phyloP scores from a whole-genome alignment of 2,329 filamentous ascomycete genomes.

The Fusarium musae region DNA sequence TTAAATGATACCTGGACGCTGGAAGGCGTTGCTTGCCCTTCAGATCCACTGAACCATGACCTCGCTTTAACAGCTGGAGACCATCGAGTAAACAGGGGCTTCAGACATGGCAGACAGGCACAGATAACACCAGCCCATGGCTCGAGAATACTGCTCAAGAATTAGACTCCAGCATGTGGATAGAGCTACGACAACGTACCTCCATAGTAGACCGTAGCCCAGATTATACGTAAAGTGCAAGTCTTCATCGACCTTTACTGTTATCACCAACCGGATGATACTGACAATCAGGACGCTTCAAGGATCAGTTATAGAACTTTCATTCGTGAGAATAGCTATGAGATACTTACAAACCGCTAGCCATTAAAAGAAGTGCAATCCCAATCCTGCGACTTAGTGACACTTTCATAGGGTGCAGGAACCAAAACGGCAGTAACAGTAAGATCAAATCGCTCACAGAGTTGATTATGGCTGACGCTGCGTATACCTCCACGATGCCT shows the following conservation, averaged over 20 bases:
- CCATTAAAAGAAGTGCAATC: background rate
- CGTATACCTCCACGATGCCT: background rate
- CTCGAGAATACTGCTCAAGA: background rate
- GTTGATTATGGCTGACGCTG: background rate
- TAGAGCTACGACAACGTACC: too few relatives aligned
- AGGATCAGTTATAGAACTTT: fast-evolving
- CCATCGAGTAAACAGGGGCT: too few relatives aligned
- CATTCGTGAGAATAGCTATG: fast-evolving
- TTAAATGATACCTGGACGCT: background rate
- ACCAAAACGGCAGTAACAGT: background rate
- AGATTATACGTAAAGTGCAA: background rate
- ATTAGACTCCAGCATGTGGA: background rate
- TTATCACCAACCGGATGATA: background rate
- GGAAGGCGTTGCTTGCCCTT: background rate
- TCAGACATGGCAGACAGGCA: background rate
- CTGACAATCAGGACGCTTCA: background rate
- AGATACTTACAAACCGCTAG: background rate
- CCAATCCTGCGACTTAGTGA: background rate
- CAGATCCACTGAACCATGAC: background rate
- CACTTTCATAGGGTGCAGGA: background rate
- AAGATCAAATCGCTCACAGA: background rate
- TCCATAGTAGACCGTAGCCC: background rate
- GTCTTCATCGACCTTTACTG: background rate
- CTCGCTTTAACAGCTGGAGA: background rate
- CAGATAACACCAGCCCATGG: background rate